Conservation (phyloP, 176 grass and related monocot species). For the Musa itinerans region DNA sequence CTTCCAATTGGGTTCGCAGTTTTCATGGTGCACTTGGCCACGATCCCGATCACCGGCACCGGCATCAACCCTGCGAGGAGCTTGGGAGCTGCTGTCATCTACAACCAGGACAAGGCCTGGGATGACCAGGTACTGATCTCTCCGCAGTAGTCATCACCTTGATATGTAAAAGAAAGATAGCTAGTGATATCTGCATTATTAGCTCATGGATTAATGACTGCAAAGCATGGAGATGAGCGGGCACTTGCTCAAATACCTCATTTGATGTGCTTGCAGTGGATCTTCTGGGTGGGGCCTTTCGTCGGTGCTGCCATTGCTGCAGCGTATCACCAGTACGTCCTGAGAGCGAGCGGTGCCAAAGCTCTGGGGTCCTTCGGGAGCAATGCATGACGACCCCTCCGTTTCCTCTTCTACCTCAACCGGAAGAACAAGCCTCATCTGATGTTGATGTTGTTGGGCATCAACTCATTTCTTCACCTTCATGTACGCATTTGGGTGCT, state of each 20-base stretch:
- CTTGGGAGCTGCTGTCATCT: conserved; percentile 80
- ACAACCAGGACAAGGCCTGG: conserved; percentile 84
- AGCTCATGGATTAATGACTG: neutral
- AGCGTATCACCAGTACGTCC: conserved; percentile 7
- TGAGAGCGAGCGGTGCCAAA: conserved; percentile 11
- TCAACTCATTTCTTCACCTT: too few species aligned
- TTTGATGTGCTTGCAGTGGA: conserved; percentile 2
- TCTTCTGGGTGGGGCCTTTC: conserved; percentile 18
- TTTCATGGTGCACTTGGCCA: conserved; percentile 95
- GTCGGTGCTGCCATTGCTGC: conserved; percentile 12
- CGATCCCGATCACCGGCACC: conserved; percentile 88
- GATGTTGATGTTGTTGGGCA: too few species aligned
- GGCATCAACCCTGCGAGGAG: conserved; percentile 95
- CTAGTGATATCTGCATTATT: neutral
- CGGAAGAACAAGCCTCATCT: too few species aligned
- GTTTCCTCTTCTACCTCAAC: too few species aligned
- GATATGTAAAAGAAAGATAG: too few species aligned
- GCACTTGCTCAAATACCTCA: too few species aligned
- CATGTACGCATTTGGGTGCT: too few species aligned
- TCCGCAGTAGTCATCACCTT: neutral
- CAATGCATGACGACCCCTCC: neutral
- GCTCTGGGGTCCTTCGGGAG: neutral
- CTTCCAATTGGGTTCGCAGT: conserved; percentile 93
- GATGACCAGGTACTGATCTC: conserved; percentile 57
- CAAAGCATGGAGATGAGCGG: too few species aligned